phyloP scores from a whole-genome alignment of 768 basidiomycete genomes.

The Pleurotus eryngii region DNA sequence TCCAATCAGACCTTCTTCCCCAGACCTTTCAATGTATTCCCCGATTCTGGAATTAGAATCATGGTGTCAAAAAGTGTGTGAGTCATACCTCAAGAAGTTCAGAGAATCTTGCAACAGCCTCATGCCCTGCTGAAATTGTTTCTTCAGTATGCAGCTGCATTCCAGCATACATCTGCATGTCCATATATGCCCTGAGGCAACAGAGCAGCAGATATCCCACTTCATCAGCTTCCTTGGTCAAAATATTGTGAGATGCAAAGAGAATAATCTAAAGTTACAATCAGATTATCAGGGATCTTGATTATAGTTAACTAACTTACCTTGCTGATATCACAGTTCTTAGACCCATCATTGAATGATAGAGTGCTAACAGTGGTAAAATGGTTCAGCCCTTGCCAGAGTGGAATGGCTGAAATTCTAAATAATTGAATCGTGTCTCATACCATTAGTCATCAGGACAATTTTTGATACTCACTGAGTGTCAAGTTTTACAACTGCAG shows the following conservation, averaged over 20 bases:
- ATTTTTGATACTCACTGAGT: constrained; percentile 19
- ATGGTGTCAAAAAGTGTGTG: background rate
- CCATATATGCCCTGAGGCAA: constrained; percentile 25
- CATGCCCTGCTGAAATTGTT: constrained; percentile 18
- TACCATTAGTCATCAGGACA: background rate
- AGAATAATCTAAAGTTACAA: constrained; percentile 20
- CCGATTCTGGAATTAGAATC: background rate
- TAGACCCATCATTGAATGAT: constrained; percentile 30
- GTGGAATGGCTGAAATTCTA: constrained; percentile 22
- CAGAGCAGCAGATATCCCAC: constrained; percentile 23
- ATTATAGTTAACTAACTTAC: constrained; percentile 13
- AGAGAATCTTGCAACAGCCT: constrained; percentile 16
- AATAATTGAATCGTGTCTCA: constrained; percentile 9
- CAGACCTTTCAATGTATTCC: background rate
- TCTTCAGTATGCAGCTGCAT: constrained; percentile 27
- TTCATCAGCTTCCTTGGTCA: constrained; percentile 6
- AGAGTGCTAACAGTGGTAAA: constrained; percentile 22
- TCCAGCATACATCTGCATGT: constrained; percentile 23
- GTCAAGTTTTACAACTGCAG: constrained; percentile 15
- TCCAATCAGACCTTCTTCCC: background rate
- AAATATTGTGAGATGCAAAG: constrained; percentile 21
- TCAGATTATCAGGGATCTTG: background rate
- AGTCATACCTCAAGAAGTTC: constrained; percentile 17
- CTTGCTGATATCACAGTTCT: constrained; percentile 32
- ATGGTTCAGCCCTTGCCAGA: constrained; percentile 32